A percentile compares a stretch with the other conserved stretches of the same genome.
Conservation (phyloP, 208 protist species). For the Crithidia mellificae region DNA sequence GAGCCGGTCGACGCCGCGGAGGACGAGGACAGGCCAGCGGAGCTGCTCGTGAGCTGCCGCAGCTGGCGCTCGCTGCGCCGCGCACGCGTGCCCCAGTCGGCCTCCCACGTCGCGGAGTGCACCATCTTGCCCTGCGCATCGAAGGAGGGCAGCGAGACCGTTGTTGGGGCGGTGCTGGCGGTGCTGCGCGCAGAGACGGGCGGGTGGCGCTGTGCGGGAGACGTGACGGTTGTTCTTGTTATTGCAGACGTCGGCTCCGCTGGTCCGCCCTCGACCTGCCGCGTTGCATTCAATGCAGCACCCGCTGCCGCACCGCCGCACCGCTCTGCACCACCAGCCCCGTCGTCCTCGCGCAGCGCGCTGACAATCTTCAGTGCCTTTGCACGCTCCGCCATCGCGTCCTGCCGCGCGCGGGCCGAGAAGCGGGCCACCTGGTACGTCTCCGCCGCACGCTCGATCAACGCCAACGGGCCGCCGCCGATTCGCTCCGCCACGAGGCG, state of each 20-base stretch:
- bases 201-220: background rate
- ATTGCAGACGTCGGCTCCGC: too few species aligned
- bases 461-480: conserved; percentile 54
- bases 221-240: background rate
- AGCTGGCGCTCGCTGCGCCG: conserved; percentile 25
- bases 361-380: conserved; percentile 34
- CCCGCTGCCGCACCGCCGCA: background rate
- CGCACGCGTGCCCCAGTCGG: conserved; percentile 1
- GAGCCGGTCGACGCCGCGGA: background rate
- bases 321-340: too few species aligned
- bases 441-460: conserved; percentile 84
- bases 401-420: conserved; percentile 20
- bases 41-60: conserved; percentile 25
- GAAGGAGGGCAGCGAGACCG: conserved; percentile 29
- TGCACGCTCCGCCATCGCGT: conserved; percentile 27
- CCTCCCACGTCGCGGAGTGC: conserved; percentile 2
- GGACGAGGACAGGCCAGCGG: conserved; percentile 10
- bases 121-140: conserved; percentile 23
- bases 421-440: conserved; percentile 66
- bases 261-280: too few species aligned
- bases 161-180: background rate
- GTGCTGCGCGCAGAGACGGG: too few species aligned
- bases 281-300: too few species aligned
- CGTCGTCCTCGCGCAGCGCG: conserved; percentile 18
- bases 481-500: conserved; percentile 90